Base-by-base conservation (phyloP, 1,284 basidiomycete genomes). In the Phlebopus sp. region DNA sequence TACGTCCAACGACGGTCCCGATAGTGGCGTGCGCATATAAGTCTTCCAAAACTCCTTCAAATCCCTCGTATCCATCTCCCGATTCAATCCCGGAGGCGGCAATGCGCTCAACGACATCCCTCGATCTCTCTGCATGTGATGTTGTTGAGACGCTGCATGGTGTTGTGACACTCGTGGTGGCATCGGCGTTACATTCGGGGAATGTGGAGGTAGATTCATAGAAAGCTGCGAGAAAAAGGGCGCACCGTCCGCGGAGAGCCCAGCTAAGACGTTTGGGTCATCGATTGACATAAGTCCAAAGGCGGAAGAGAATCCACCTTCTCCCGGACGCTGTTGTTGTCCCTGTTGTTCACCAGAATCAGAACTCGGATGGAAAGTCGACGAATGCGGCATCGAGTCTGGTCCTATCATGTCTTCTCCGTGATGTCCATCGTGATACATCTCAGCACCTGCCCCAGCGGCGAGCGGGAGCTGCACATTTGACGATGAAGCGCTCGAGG, bases 251-350 rank as follows among this genome's bases (percentile, higher is more conserved):
- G 60, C 63, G 3, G 79, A 66, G 37, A 86, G 69, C 1, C 81
- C 79, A 0, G 82, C 81, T 27, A 86, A 69, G 8, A 82, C 79
- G 49, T 75, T 76, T 2, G 80, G 78, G 57, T 87, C 84, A 50
- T 86, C 84, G 42, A 88, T 72, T 18, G 77, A 79, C 82, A 88
- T 79, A 44, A 83, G 72, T 5, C 83, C 85, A 59, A 88, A 86
- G 1, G 81, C 81, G 37, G 74, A 77, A 2, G 79, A 82, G 59
- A 88, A 81, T 3, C 78, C 77, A 37, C 72, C 75, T 52, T 76
- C 66, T 14, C 57, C 59, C 5, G 30, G 53, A 1, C 47, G 58
- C 4, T 52, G 47, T 31, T 52, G 59, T 39, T 48, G 55, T 42
- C 45, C 39, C 37, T 36, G 23, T 29, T 29, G 27, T 29, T 29